Percentiles rank a stretch among this genome's conserved stretches.
These are phyloP conservation scores for Rhizopogon vulgaris DNA, from an alignment of 768 basidiomycete genomes.

Conservation along the genomic window DNA sequence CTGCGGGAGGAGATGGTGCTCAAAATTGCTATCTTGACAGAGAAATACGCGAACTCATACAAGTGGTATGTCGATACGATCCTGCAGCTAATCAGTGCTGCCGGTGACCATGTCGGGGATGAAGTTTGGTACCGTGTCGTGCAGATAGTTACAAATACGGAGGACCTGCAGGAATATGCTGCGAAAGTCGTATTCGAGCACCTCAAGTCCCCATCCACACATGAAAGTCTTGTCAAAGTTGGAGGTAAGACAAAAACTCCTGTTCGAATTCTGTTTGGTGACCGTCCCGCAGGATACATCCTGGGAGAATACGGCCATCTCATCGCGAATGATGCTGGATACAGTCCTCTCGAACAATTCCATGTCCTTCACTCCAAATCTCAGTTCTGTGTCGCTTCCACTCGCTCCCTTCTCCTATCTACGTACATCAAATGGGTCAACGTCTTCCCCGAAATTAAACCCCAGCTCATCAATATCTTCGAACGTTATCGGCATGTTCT, in stretches of 20 bases:
- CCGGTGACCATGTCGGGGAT: constrained; percentile 97
- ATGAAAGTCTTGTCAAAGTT: constrained; percentile 93
- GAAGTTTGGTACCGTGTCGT: constrained; percentile 99
- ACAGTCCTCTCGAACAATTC: constrained; percentile 93
- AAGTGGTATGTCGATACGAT: constrained; percentile 99
- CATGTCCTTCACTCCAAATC: constrained; percentile 90
- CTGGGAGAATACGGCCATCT: constrained; percentile 98
- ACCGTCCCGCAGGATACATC: constrained; percentile 68
- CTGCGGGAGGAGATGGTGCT: constrained; percentile 98
- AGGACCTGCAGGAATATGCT: constrained; percentile 95
- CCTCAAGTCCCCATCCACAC: constrained; percentile 75
- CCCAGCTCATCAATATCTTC: constrained; percentile 89
- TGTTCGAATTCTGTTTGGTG: constrained; percentile 4
- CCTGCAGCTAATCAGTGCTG: constrained; percentile 89
- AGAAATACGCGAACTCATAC: constrained; percentile 95
- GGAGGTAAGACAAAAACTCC: constrained; percentile 53
- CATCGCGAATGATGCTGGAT: constrained; percentile 90
- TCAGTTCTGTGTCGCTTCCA: constrained; percentile 88
- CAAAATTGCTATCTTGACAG: constrained; percentile 98
- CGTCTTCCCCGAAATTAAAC: constrained; percentile 97
- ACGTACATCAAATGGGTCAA: constrained; percentile 99
- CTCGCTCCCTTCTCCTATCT: constrained; percentile 86
- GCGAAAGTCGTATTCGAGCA: constrained; percentile 89
- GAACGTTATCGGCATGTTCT: constrained; percentile 97
- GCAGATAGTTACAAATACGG: constrained; percentile 97